Base-by-base conservation (phyloP, 1,284 basidiomycete genomes). In the Sporisorium exsertum region DNA sequence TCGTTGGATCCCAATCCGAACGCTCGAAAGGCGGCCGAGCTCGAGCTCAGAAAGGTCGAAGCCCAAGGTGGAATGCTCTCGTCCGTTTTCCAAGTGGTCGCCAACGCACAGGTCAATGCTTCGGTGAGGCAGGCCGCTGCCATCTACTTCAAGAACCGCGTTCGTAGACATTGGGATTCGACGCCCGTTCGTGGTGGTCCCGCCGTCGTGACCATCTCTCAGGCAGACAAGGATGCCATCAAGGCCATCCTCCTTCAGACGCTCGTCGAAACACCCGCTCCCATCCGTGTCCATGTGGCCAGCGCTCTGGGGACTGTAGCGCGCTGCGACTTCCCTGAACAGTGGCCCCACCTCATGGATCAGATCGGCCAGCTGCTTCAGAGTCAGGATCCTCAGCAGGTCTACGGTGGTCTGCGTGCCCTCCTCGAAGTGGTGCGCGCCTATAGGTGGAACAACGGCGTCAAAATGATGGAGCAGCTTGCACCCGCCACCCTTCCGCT, bases 131-230 rank as follows among this genome's bases (percentile, higher is more conserved):
- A 84, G 60, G 84, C 84, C 1, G 77, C 83, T 12, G 70, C 84
- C 24, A 80, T 85, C 65, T 83, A 84, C 71, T 65, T 81, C 29
- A 85, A 85, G 72, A 85, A 85, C 65, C 81, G 84, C 51, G 73
- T 84, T 12, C 61, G 77, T 12, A 55, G 73, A 4, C 68, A 76
- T 22, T 85, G 84, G 84, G 83, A 84, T 50, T 26, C 62, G n/a
- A 47, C 59, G 13, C 53, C 69, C 3, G 59, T 56, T 20, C 63
- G 72, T 20, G 54, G 60, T 18, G 67, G 33, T 24, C 64, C 68
- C 16, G 40, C 51, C 1, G 18, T 58, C 18, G 45, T 57, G 16
- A 63, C 50, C 27, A 78, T 85, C 27, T 65, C 79, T 5, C 72
- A 76, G 29, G 50, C 56, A 0, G 83, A 85, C 66, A 71, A 71